Conservation (phyloP, 2,329 filamentous ascomycete species). For the Didymella glomerata region DNA sequence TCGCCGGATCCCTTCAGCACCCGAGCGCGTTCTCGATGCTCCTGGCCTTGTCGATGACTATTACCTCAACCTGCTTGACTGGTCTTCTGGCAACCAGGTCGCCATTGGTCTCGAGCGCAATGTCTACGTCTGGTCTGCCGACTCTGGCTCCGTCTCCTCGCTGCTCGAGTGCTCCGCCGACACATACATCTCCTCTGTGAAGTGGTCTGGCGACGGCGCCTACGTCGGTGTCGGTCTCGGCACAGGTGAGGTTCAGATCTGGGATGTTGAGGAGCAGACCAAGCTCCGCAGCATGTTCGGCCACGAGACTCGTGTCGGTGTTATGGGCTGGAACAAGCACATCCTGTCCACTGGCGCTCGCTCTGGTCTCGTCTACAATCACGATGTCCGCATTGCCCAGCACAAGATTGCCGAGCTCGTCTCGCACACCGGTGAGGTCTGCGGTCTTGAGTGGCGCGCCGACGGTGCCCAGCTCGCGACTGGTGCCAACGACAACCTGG, state of each 20-base stretch:
- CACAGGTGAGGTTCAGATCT: conserved; percentile 97
- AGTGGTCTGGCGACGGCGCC: conserved; percentile 97
- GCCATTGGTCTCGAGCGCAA: conserved; percentile 96
- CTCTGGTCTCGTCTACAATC: conserved; percentile 95
- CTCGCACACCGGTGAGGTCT: conserved; percentile 97
- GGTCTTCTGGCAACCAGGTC: conserved; percentile 97
- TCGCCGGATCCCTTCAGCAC: conserved; percentile 90
- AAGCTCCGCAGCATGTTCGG: conserved; percentile 99
- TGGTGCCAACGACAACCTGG: conserved; percentile 97
- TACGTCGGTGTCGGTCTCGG: conserved; percentile 96
- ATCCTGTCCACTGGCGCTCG: conserved; percentile 93
- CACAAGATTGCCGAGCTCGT: conserved; percentile 98
- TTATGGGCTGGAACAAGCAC: conserved; percentile 99
- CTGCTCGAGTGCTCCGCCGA: conserved; percentile 87
- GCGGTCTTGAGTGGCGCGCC: conserved; percentile 95
- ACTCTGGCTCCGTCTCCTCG: conserved; percentile 86
- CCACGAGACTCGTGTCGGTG: conserved; percentile 93
- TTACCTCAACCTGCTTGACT: conserved; percentile 98
- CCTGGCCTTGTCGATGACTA: conserved; percentile 97
- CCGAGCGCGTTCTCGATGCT: conserved; percentile 94
- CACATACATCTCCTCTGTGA: conserved; percentile 97
- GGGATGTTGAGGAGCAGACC: conserved; percentile 93
- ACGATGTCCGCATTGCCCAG: conserved; percentile 95
- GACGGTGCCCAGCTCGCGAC: conserved; percentile 97
- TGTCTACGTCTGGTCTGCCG: conserved; percentile 98